These are phyloP conservation scores for Fusarium agapanthi DNA, from an alignment of 2,329 filamentous ascomycete genomes.

Conservation along the genomic window DNA sequence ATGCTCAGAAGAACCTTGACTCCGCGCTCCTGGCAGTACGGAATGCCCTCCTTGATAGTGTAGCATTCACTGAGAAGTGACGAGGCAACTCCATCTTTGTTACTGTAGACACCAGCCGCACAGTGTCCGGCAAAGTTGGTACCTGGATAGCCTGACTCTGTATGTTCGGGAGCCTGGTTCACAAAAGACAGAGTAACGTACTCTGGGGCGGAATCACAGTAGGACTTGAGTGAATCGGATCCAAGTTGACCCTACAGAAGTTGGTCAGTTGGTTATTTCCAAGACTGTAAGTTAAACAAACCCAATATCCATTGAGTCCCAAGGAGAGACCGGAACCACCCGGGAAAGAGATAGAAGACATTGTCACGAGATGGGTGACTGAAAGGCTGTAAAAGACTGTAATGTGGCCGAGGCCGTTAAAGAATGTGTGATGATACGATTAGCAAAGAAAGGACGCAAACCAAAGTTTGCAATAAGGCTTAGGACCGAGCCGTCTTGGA, in stretches of 20 bases:
- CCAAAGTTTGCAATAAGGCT: conserved; percentile 47
- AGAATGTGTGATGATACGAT: conserved; percentile 42
- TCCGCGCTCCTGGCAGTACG: conserved; percentile 52
- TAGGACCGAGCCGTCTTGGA: conserved; percentile 44
- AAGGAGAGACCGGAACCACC: conserved; percentile 21
- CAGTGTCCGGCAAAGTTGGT: conserved; percentile 54
- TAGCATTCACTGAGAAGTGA: conserved; percentile 49
- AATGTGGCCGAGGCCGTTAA: conserved; percentile 48
- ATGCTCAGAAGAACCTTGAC: conserved; percentile 56
- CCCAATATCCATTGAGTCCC: conserved; percentile 54
- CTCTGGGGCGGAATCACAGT: conserved; percentile 50
- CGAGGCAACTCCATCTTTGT: conserved; percentile 38
- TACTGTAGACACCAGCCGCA: conserved; percentile 40
- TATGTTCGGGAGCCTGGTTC: conserved; percentile 50
- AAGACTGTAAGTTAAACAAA: conserved; percentile 24
- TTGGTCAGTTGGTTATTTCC: neutral
- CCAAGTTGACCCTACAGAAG: conserved; percentile 48
- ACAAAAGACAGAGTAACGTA: conserved; percentile 52
- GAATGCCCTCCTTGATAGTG: conserved; percentile 50
- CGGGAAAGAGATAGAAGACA: conserved; percentile 34
- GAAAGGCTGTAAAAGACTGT: conserved; percentile 44
- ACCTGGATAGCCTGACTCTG: conserved; percentile 47
- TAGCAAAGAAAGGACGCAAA: conserved; percentile 54
- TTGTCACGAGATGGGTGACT: conserved; percentile 27
- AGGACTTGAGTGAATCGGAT: conserved; percentile 44